These are phyloP conservation scores for Suhomyces chickasaworum DNA, from an alignment of 1,139 yeast genomes.

Conservation along the genomic window DNA sequence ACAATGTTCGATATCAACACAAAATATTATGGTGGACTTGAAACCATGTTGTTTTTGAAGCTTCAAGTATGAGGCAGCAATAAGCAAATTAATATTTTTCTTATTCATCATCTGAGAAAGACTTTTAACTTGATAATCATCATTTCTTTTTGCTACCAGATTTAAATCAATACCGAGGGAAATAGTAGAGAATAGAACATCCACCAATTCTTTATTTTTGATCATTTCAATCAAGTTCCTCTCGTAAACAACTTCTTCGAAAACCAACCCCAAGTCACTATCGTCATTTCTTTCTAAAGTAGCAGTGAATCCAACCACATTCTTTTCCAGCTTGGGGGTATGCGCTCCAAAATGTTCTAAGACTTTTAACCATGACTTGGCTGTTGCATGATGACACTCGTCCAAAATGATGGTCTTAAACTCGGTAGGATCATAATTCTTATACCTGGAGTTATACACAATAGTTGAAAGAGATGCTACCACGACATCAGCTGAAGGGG, in stretches of 20 bases:
- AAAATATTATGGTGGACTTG: constrained; percentile 73
- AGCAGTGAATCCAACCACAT: constrained; percentile 86
- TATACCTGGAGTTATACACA: constrained; percentile 49
- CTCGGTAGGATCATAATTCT: constrained; percentile 54
- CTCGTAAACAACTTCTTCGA: constrained; percentile 78
- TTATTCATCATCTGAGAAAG: constrained; percentile 61
- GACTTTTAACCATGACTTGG: constrained; percentile 62
- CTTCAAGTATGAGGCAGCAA: constrained; percentile 59
- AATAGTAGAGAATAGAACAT: constrained; percentile 66
- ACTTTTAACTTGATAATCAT: constrained; percentile 58
- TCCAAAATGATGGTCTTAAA: constrained; percentile 80
- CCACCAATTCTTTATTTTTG: constrained; percentile 65
- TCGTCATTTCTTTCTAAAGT: constrained; percentile 73
- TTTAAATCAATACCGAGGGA: constrained; percentile 42
- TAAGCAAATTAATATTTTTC: constrained; percentile 52
- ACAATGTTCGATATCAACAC: constrained; percentile 74
- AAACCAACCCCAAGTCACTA: constrained; percentile 54
- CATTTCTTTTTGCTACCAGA: constrained; percentile 32
- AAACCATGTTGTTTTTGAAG: constrained; percentile 39
- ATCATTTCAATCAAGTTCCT: constrained; percentile 70
- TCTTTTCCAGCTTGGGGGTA: constrained; percentile 42
- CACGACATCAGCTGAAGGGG: constrained; percentile 57
- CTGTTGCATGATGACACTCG: constrained; percentile 93
- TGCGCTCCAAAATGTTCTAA: constrained; percentile 60
- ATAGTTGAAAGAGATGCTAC: constrained; percentile 80